Evolutionary conservation across 2,329 filamentous ascomycete genomes (phyloP), one percentile per base, ranked within the genome.

Genomic region (Dothistroma septosporum): DNA sequence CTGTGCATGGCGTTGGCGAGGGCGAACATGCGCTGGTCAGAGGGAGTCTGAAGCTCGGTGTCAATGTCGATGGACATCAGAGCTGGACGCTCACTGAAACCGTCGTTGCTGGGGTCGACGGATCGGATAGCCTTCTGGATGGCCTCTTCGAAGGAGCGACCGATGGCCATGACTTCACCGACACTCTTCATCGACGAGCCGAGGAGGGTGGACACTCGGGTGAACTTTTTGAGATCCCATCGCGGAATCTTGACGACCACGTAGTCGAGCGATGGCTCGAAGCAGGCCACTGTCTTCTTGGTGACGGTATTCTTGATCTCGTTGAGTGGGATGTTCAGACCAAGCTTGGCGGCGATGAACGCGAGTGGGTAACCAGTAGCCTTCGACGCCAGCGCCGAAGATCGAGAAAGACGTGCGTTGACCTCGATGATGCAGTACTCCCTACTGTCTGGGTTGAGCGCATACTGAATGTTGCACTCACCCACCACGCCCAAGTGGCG

Each of bases 371-470:
- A 99, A 41, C 94, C 93, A 9, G 93, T 99, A 8, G 93, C 93
- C 81, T 99, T 99, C 22, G 94, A 97, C 22, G 93, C 93, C 65
- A 99, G 82, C 16, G 94, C 93, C 11, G 93, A 99, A 53, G 93
- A 99, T 78, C 94, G 85, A 55, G 93, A 99, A 61, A 99, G 81
- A 83, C 93, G 89, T 53, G 93, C 94, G 72, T 99, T 99, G 80
- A 99, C 94, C 76, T 99, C 94, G 73, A 99, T 99, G 68, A 99
- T 97, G 82, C 94, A 97, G 80, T 97, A 99, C 74, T 99, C 94
- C 74, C 85, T 87, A 0, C 92, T 97, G 76, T 92, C 91, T 2
- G 94, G 94, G 79, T 99, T 97, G 57, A 99, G 80, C 4, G 94
- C 94, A 72, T 97, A 99, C 76, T 99, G 94, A 64, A 99, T 97